Percentiles rank a stretch among this genome's conserved stretches.
Evolutionary conservation across 164 flowering plant genomes (phyloP).

Genomic region (Amborella trichopoda): DNA sequence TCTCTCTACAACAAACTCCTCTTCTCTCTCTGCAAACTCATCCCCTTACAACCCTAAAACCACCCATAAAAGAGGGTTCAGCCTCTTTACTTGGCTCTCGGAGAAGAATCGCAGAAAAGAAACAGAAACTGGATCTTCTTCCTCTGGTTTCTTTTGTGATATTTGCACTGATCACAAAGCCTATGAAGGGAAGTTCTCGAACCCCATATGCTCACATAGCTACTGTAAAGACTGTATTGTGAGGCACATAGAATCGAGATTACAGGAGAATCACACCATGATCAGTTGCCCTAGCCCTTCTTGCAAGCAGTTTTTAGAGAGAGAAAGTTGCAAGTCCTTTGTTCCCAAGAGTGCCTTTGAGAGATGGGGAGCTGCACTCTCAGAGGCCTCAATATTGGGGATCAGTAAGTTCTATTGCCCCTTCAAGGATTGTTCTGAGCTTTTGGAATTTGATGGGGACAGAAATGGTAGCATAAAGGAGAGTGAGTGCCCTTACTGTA

Average conservation of each 20-base stretch:
- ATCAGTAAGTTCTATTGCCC: constrained; percentile 11
- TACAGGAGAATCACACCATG: constrained; percentile 11
- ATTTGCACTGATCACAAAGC: constrained; percentile 16
- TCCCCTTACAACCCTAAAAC: too few relatives aligned
- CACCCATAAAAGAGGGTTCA: too few relatives aligned
- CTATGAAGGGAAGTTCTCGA: constrained; percentile 8
- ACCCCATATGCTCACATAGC: constrained; percentile 6
- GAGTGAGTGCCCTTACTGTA: constrained; percentile 28
- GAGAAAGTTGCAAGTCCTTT: constrained; percentile 5
- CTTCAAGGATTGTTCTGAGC: constrained; percentile 10
- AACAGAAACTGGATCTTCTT: not conserved
- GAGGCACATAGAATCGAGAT: constrained; percentile 7
- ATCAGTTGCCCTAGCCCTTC: constrained; percentile 7
- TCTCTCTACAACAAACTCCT: not conserved
- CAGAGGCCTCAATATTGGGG: constrained; percentile 1
- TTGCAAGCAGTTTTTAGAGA: constrained; percentile 8
- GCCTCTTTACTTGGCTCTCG: too few relatives aligned
- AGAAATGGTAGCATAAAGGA: constrained; percentile 7
- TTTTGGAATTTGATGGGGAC: constrained; percentile 7
- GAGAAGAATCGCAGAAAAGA: not conserved
- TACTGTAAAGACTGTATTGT: constrained; percentile 15
- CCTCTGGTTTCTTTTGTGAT: constrained; percentile 6
- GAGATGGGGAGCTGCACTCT: constrained; percentile 6
- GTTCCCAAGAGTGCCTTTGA: constrained; percentile 7
- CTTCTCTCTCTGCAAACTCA: too few relatives aligned